Percentiles rank a stretch among this genome's conserved stretches.
Evolutionary conservation across 176 grass and related monocot species (phyloP).

Genomic region (Zea luxurians): DNA sequence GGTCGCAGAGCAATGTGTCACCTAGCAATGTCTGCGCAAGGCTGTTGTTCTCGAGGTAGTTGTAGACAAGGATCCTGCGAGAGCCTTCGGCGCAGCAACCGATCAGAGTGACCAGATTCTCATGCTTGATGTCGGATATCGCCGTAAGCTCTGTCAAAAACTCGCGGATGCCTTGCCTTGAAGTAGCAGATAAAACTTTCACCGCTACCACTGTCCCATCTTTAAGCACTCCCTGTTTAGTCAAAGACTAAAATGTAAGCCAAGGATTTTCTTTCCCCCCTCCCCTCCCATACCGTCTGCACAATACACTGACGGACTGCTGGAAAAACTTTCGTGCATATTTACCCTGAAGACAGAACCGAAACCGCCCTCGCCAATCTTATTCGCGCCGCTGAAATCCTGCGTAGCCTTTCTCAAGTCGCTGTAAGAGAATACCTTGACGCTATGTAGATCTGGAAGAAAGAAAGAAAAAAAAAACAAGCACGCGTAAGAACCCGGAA

Average conservation of each 20-base stretch:
- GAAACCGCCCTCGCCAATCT: constrained; percentile 91
- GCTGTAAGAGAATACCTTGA: constrained; percentile 72
- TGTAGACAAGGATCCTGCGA: constrained; percentile 74
- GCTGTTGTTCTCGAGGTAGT: constrained; percentile 91
- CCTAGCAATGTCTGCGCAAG: constrained; percentile 83
- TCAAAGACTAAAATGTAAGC: constrained; percentile 27
- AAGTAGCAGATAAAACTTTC: constrained; percentile 73
- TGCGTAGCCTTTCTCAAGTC: constrained; percentile 83
- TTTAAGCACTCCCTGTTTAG: constrained; percentile 62
- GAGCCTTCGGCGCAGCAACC: constrained; percentile 77
- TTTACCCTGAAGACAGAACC: constrained; percentile 88
- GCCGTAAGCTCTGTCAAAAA: constrained; percentile 80
- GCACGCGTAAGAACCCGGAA: constrained; percentile 15
- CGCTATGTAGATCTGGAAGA: constrained; percentile 48
- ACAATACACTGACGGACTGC: not conserved
- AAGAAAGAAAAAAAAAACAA: constrained; percentile 20
- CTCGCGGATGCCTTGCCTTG: constrained; percentile 69
- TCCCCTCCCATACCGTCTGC: not conserved
- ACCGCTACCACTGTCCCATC: constrained; percentile 64
- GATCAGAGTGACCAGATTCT: constrained; percentile 70
- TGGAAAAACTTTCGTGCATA: not conserved
- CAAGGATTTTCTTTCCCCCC: not conserved
- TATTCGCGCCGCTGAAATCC: constrained; percentile 66
- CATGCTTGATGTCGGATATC: constrained; percentile 79
- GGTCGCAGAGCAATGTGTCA: constrained; percentile 25